Evolutionary conservation across 805 yeast species (phyloP).

Genomic region (Metschnikowia kofuensis): DNA sequence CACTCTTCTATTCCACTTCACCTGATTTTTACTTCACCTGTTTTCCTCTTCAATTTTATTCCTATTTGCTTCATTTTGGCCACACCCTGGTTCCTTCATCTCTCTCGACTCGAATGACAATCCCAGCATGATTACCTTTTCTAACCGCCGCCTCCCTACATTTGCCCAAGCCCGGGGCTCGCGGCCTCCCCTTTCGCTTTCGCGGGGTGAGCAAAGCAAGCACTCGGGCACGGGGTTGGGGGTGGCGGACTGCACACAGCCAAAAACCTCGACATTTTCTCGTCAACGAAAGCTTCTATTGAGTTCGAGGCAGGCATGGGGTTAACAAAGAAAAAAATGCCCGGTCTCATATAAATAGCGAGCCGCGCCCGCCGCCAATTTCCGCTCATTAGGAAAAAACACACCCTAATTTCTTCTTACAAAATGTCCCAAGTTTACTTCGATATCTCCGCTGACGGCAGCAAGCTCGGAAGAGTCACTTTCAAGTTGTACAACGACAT

Average conservation of each 20-base stretch:
- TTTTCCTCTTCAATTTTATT: too few species aligned
- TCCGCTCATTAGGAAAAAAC: background rate
- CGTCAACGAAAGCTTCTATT: slow-evolving; percentile 9
- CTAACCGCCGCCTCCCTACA: too few species aligned
- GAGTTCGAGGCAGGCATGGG: slow-evolving; percentile 8
- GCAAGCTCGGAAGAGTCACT: slow-evolving; percentile 69
- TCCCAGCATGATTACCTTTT: too few species aligned
- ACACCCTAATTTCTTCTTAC: background rate
- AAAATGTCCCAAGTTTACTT: slow-evolving; percentile 72
- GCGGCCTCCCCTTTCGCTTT: too few species aligned
- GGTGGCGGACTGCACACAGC: background rate
- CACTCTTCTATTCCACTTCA: too few species aligned
- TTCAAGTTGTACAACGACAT: slow-evolving; percentile 88
- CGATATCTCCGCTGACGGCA: slow-evolving; percentile 76
- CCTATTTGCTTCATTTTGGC: too few species aligned
- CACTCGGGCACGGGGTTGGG: background rate
- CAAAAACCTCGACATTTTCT: background rate
- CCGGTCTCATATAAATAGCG: slow-evolving; percentile 5
- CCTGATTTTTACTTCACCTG: too few species aligned
- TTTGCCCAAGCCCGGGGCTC: too few species aligned
- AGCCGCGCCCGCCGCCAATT: slow-evolving; percentile 4
- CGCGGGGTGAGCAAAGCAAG: background rate
- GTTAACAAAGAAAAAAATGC: slow-evolving; percentile 1
- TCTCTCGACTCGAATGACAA: too few species aligned
- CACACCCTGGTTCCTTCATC: too few species aligned